Base-by-base conservation (phyloP, 2,329 filamentous ascomycete genomes). In the Fusarium bactridioides region DNA sequence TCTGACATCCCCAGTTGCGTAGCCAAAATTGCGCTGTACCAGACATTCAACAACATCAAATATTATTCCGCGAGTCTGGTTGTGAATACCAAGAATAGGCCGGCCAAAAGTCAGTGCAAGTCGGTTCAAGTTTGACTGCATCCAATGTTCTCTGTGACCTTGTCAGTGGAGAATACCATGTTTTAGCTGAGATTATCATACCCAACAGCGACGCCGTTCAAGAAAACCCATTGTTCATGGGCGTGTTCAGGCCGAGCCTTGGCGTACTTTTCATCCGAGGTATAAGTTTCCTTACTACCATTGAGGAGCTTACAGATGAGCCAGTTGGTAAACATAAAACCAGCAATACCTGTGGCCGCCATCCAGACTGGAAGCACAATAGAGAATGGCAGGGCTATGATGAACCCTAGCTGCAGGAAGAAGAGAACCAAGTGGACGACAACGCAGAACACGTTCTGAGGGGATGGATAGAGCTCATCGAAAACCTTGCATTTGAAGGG, bases 31-130 rank as follows among this genome's bases (percentile, higher is more conserved):
- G 44, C 93, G 89, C 79, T 96, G 93, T 69, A 95, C 84, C 16
- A 96, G 83, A 74, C 93, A 95, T 80, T 96, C 91, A 31, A 95
- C 80, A 2, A 95, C 84, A 74, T 96, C 93, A 71, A 94, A 94
- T 21, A 95, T 78, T 53, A 95, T 87, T 4, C 93, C 93, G 4
- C 84, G 89, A 71, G 92, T 95, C 67, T 86, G 87, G 78, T 95
- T 95, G 76, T 95, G 93, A 18, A 95, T 89, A 31, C 93, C 93
- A 2, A 90, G 84, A 9, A 95, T 82, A 0, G 89, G 91, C 4
- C 93, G 88, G 40, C 90, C 88, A 78, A 95, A 95, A 0, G 91
- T 94, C 51, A 90, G 80, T 1, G 92, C 89, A 9, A 95, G 83
- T 4, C 91, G 88, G 78, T 95, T 88, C 67, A 95, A 83, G 74